Base-by-base conservation (phyloP, 805 yeast species). In the Starmerella sirachaensis region DNA sequence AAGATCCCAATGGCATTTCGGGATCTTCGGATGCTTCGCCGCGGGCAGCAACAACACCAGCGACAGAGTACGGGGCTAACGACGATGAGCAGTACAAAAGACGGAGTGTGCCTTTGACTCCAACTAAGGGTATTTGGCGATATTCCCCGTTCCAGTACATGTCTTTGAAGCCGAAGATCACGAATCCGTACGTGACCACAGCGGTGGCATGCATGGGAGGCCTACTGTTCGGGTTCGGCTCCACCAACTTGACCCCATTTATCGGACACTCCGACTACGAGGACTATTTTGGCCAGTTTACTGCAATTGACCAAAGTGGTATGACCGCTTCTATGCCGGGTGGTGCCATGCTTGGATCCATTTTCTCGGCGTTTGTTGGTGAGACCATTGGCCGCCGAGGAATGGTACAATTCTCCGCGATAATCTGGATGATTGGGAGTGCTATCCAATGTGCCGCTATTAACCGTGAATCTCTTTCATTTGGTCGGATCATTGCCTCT, bases 221-320 rank as follows among this genome's bases (percentile, higher is more conserved):
- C 31, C 62, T 75, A 58, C 65, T 81, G 56, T 73, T 78, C 59
- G 93, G 94, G 36, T 72, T 79, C 53, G 94, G 82, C 55, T 73
- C 78, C 34, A 73, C 91, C 1, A 79, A 93, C 1, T 68, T 82
- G 61, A 71, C 86, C 1, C 76, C 82, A 1, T 80, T 81, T 51
- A 64, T 80, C 31, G 66, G 68, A 4, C 59, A 67, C n/a, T 58
- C 55, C 0, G 60, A 62, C 14, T 82, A 81, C 56, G 54, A 54
- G 20, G 47, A 56, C 1, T 76, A 59, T 48, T 80, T 79, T 59
- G 44, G 66, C 43, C 33, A 56, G 10, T 45, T 45, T 17, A 53
- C 59, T 14, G 63, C 82, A 0, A 54, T 65, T 3, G 49, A 60
- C 24, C 83, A 77, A 56, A 83, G 84, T 19, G 61, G 74, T 38